phyloP scores from a whole-genome alignment of 306 rosid genomes.

The Leucaena leucocephala region DNA sequence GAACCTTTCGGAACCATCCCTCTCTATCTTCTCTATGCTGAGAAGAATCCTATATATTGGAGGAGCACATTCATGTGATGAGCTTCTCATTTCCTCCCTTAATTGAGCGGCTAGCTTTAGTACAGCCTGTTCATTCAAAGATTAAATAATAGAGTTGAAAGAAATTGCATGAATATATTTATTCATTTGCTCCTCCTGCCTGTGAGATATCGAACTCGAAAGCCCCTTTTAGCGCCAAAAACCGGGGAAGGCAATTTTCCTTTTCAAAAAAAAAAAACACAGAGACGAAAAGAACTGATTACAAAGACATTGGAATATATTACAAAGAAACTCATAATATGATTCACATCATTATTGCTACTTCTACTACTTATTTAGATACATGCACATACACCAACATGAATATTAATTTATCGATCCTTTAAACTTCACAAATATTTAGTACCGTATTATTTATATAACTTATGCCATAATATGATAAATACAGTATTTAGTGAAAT shows the following conservation, averaged over 20 bases:
- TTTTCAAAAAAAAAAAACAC: background rate
- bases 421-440: too few relatives aligned
- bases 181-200: background rate
- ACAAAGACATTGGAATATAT: too few relatives aligned
- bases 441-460: too few relatives aligned
- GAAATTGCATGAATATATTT: background rate
- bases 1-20: conserved; percentile 85
- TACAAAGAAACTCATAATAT: background rate
- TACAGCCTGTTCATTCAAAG: conserved; percentile 57
- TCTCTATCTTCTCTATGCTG: conserved; percentile 77
- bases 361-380: too few relatives aligned
- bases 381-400: too few relatives aligned
- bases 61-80: conserved; percentile 79
- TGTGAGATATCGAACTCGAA: background rate
- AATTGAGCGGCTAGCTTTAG: conserved; percentile 59
- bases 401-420: too few relatives aligned
- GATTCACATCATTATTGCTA: too few relatives aligned
- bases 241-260: background rate
- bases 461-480: too few relatives aligned
- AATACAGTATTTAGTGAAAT: too few relatives aligned
- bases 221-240: conserved; percentile 47
- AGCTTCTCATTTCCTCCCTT: conserved; percentile 65
- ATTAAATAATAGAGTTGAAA: conserved; percentile 25
- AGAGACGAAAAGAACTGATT: too few relatives aligned
- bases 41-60: conserved; percentile 81